Evolutionary conservation across 768 basidiomycete genomes (phyloP).

Genomic region (Gymnopilus dilepis): DNA sequence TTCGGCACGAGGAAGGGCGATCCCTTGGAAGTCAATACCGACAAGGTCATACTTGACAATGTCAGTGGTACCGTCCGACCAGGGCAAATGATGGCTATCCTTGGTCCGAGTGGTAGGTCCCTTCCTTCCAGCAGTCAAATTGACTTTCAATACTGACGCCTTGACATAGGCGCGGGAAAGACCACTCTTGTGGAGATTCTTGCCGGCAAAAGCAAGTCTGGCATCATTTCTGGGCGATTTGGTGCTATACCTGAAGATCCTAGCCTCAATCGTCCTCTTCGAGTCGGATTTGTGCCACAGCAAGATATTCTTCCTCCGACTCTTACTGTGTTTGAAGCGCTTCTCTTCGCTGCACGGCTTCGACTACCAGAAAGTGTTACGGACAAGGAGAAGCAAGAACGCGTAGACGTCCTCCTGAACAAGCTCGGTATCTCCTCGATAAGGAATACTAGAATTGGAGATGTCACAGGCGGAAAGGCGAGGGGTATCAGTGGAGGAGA

Average conservation of each 20-base stretch:
- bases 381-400: conserved; percentile 61
- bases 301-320: conserved; percentile 82
- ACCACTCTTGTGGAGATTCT: conserved; percentile 92
- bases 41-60: conserved; percentile 71
- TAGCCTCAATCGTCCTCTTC: conserved; percentile 40
- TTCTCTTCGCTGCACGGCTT: conserved; percentile 85
- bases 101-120: conserved; percentile 81
- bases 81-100: conserved; percentile 88
- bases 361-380: conserved; percentile 79
- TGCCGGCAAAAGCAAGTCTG: conserved; percentile 82
- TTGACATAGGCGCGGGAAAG: conserved; percentile 74
- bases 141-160: background rate
- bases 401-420: conserved; percentile 73
- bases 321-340: conserved; percentile 80
- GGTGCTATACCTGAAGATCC: conserved; percentile 48
- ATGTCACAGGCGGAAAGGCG: conserved; percentile 65
- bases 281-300: conserved; percentile 87
- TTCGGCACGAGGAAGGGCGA: conserved; percentile 23
- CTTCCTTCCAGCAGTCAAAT: background rate
- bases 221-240: conserved; percentile 68
- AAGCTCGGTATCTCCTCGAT: conserved; percentile 80
- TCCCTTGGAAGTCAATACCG: conserved; percentile 38
- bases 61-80: conserved; percentile 74
- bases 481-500: conserved; percentile 93
- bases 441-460: conserved; percentile 72